Evolutionary conservation across 169 alveolate species (phyloP).

Genomic region (Cystoisospora suis): DNA sequence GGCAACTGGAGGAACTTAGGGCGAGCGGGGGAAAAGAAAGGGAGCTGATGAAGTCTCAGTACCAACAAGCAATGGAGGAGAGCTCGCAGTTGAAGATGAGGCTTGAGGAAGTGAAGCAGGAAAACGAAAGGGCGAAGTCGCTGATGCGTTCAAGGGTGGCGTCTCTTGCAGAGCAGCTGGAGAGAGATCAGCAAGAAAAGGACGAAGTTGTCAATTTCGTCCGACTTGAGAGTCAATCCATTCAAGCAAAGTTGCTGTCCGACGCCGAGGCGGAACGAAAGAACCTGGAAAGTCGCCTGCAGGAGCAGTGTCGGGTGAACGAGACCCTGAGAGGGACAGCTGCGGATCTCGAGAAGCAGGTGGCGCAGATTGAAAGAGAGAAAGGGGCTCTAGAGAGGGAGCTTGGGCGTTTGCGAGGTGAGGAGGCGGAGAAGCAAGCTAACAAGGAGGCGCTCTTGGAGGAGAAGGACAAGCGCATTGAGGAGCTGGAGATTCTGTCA

Average conservation of each 20-base stretch:
- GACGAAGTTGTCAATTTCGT: background rate
- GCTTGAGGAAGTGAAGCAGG: too few relatives aligned
- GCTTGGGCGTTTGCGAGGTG: background rate
- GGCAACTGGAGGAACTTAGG: background rate
- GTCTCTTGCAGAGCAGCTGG: slow-evolving; percentile 6
- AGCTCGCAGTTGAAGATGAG: background rate
- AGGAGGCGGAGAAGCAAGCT: background rate
- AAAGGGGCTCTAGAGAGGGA: background rate
- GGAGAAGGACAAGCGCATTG: background rate
- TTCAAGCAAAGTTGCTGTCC: background rate
- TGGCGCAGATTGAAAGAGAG: background rate
- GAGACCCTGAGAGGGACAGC: background rate
- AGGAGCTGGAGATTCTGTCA: background rate
- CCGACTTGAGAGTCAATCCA: background rate
- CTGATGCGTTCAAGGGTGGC: slow-evolving; percentile 5
- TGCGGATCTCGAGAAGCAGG: background rate
- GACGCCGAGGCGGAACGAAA: background rate
- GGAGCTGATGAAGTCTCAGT: too few relatives aligned
- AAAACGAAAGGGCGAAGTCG: background rate
- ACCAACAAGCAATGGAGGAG: too few relatives aligned
- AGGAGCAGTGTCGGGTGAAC: background rate
- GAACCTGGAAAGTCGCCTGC: background rate
- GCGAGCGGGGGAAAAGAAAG: background rate
- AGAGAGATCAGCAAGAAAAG: background rate
- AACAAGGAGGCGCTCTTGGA: background rate